Base-by-base conservation (phyloP, 352 stramenopile species). In the Pythium vanterpoolii region DNA sequence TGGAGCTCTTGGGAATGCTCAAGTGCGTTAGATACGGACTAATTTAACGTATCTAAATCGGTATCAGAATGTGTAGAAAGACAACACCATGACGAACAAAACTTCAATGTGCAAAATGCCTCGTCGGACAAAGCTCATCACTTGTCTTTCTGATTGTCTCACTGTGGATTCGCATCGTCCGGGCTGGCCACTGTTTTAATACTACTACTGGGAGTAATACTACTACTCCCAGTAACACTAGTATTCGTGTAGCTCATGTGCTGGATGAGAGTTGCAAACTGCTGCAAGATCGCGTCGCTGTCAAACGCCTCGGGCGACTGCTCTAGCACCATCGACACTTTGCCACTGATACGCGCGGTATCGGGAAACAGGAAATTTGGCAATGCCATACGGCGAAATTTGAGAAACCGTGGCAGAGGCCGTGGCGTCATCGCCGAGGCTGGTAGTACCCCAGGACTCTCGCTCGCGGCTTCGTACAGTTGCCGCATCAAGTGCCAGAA, bases 401-500 rank as follows among this genome's bases (percentile, higher is more conserved):
- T 63, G 46, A 79, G 69, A 3, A 69, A 77, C 14, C 83, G 71
- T 18, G 78, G 80, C 5, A 66, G 60, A 19, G 83, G 64, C 11
- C 77, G 39, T 21, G 67, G 71, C 6, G 69, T 61, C 51, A 24
- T 60, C 54, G 3, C 69, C 76, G 39, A 87, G 6, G 76, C 69
- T 16, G 74, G 85, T 19, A 86, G 44, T 36, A 90, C 74, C 3
- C 84, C 81, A 23, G 84, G 74, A 31, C 78, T 88, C 50, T 91
- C 76, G 4, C 74, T 70, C 24, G 71, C 72, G 1, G 84, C 84
- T 30, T 93, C 84, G 45, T 88, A 72, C 27, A 90, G 44, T 63
- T 93, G 84, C 2, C 77, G 76, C 82, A 90, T 93, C 30, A 93
- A 65, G 34, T 93, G 78, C 84, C 84, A 93, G 19, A 89, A 93